A percentile compares a stretch with the other conserved stretches of the same genome.
Conservation (phyloP, 2,329 filamentous ascomycete species). For the Didymella pomorum region DNA sequence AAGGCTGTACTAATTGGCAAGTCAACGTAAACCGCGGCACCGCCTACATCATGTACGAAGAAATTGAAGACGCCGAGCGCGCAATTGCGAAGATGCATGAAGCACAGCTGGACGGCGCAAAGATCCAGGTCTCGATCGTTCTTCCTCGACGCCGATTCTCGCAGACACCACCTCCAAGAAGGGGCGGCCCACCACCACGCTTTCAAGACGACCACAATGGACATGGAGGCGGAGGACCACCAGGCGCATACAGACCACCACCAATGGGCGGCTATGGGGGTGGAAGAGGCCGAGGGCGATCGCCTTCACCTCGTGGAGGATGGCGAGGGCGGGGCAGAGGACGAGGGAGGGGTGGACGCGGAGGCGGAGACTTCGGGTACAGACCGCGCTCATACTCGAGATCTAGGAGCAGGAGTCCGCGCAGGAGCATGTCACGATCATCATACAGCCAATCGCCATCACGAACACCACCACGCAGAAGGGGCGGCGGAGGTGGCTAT, state of each 20-base stretch:
- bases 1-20: conserved; percentile 50
- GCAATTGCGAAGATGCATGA: conserved; percentile 98
- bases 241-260: conserved; percentile 47
- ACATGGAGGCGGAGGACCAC: conserved; percentile 42
- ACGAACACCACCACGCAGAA: conserved; percentile 40
- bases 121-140: conserved; percentile 87
- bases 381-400: conserved; percentile 40
- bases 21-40: conserved; percentile 91
- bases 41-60: conserved; percentile 86
- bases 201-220: conserved; percentile 37
- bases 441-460: conserved; percentile 52
- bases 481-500: conserved; percentile 34
- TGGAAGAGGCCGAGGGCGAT: conserved; percentile 40
- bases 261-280: conserved; percentile 44
- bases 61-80: conserved; percentile 79
- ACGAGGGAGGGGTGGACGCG: conserved; percentile 46
- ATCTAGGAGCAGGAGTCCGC: conserved; percentile 55
- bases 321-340: conserved; percentile 43
- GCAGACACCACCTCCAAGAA: conserved; percentile 75
- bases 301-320: conserved; percentile 51
- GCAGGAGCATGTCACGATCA: conserved; percentile 52
- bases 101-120: conserved; percentile 85
- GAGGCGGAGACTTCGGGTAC: conserved; percentile 43
- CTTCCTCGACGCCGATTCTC: conserved; percentile 84
- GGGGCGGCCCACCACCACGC: conserved; percentile 59